Evolutionary conservation across 352 stramenopile genomes (phyloP).

Genomic region (Globisporangium barbulae): DNA sequence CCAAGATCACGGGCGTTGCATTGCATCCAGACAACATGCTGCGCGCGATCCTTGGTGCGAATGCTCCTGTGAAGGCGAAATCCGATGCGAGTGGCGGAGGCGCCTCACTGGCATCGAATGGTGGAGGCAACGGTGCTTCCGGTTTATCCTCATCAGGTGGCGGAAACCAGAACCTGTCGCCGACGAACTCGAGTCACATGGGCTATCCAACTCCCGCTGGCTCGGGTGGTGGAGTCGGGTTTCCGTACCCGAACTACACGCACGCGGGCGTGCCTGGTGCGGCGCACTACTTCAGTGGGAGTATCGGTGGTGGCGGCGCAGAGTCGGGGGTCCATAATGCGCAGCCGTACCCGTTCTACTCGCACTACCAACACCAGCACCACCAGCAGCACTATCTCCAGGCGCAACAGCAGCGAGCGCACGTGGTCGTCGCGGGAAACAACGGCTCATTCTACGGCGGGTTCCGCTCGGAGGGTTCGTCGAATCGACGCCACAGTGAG

Average conservation of each 20-base stretch:
- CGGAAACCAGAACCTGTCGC: conserved; percentile 10
- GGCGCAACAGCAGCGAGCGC: conserved; percentile 27
- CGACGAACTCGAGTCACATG: conserved; percentile 21
- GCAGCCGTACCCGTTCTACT: conserved; percentile 19
- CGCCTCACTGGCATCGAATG: not conserved
- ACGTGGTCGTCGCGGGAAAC: conserved; percentile 7
- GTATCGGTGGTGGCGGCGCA: not conserved
- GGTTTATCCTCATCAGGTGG: conserved; percentile 9
- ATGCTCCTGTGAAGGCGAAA: conserved; percentile 52
- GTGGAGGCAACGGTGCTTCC: not conserved
- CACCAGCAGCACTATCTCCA: conserved; percentile 23
- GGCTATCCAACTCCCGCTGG: conserved; percentile 11
- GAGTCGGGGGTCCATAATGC: conserved; percentile 9
- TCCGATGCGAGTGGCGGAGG: conserved; percentile 25
- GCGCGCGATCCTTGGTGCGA: conserved; percentile 57
- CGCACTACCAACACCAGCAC: conserved; percentile 25
- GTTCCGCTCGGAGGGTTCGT: conserved; percentile 19
- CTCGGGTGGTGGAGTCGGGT: conserved; percentile 6
- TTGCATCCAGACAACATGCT: conserved; percentile 81
- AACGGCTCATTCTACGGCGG: conserved; percentile 7
- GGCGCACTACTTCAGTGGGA: conserved; percentile 18
- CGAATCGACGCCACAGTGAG: conserved; percentile 66
- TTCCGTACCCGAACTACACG: conserved; percentile 21
- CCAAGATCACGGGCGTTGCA: conserved; percentile 56
- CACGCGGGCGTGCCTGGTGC: conserved; percentile 14